Base-by-base conservation (phyloP, 1,139 yeast species). In the Kodamaea fungicola region DNA sequence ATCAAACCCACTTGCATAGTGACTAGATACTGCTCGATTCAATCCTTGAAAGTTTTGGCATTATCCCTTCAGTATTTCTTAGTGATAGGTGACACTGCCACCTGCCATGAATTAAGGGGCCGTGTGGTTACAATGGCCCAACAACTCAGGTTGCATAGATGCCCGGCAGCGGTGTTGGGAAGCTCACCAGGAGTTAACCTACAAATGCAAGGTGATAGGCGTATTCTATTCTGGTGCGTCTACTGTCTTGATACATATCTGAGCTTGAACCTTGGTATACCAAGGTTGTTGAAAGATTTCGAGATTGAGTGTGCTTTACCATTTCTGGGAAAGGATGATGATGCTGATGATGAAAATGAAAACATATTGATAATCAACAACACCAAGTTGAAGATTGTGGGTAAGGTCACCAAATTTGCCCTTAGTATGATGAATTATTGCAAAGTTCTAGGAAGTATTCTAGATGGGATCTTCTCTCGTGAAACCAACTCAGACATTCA, bases 221-320 rank as follows among this genome's bases (percentile, higher is more conserved):
- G 95, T 52, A 74, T 87, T 34, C 61, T 86, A 28, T 88, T 88
- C 52, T 89, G 96, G 96, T 81, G 88, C 46, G 76, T 83, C 30
- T 88, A 86, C 56, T 73, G 83, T 29, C 68, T 88, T 46, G 97
- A 89, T 55, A 75, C 81, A 2, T 86, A 85, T 54, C 71, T 88
- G 16, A 78, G 92, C 2, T 74, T 86, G 42, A 80, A 79, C 41
- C 62, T 88, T 34, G 97, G 97, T 32, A 87, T 87, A 22, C 95
- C 96, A 4, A 66, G 95, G 45, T 61, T 87, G 35, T 60, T 88
- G 30, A 83, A 83, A 51, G 95, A 86, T 55, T 77, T 78, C 51
- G 95, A 86, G 54, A 79, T 87, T 36, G 95, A 87, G 57, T 87
- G 96, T 66, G 90, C 92, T 1, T 62, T 84, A 52, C 96, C 96